Evolutionary conservation across 768 basidiomycete species (phyloP).

Genomic region (Hericium rajendrae): DNA sequence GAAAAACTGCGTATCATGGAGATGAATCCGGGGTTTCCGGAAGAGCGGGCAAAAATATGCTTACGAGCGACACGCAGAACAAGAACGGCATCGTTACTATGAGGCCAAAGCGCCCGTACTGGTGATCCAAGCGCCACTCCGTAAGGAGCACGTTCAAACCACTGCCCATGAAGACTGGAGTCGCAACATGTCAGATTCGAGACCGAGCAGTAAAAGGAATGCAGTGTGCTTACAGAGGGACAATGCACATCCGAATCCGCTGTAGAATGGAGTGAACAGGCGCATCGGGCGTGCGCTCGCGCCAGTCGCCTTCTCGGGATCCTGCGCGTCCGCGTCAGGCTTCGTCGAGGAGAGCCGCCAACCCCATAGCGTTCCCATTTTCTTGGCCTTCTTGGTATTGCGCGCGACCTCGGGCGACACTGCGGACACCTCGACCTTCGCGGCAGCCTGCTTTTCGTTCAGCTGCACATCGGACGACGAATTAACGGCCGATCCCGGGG

Average conservation of each 20-base stretch:
- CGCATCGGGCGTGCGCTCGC: conserved; percentile 29
- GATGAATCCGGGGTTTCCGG: neutral
- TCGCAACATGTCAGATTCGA: neutral
- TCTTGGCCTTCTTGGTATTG: conserved; percentile 1
- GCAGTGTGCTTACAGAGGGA: conserved; percentile 42
- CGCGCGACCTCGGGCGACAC: neutral
- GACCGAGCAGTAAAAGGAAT: neutral
- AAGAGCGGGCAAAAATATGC: conserved; percentile 14
- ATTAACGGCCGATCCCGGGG: neutral
- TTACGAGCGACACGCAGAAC: conserved; percentile 66
- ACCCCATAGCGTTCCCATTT: conserved; percentile 18
- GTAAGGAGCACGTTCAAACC: conserved; percentile 50
- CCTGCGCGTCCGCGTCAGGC: conserved; percentile 18
- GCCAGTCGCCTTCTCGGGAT: conserved; percentile 41
- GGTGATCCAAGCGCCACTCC: conserved; percentile 60
- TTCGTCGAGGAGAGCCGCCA: conserved; percentile 22
- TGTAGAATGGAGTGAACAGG: conserved; percentile 64
- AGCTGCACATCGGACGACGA: conserved; percentile 35
- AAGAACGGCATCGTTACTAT: conserved; percentile 59
- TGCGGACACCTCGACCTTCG: neutral
- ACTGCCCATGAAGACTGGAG: conserved; percentile 56
- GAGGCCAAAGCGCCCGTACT: conserved; percentile 55
- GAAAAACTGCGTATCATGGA: conserved; percentile 52
- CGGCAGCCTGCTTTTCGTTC: conserved; percentile 32
- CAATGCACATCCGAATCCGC: conserved; percentile 58